phyloP scores from a whole-genome alignment of 1,139 yeast species.

The Dujonia santamariae region DNA sequence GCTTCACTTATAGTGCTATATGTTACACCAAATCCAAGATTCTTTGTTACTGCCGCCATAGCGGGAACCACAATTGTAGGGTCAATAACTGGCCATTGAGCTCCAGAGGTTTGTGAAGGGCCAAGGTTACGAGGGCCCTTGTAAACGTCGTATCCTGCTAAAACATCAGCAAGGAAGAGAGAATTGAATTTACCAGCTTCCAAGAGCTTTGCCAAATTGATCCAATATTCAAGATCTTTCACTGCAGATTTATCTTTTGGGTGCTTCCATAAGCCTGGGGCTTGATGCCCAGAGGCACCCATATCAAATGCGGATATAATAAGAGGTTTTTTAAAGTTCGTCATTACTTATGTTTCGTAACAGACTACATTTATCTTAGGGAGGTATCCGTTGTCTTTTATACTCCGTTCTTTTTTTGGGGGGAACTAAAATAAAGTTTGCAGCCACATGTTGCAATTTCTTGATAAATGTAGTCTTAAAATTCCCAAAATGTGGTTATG shows the following conservation, averaged over 20 bases:
- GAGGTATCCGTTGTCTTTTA: too few species aligned
- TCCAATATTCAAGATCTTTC: conserved; percentile 40
- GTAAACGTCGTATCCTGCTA: conserved; percentile 43
- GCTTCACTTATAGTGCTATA: conserved; percentile 44
- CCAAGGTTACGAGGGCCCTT: conserved; percentile 34
- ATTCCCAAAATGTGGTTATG: too few species aligned
- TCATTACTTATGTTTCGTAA: too few species aligned
- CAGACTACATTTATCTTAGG: too few species aligned
- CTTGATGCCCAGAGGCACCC: conserved; percentile 39
- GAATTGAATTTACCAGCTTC: conserved; percentile 46
- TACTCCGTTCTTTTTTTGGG: too few species aligned
- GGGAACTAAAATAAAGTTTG: too few species aligned
- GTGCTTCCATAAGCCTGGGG: conserved; percentile 42
- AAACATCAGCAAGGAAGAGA: conserved; percentile 45
- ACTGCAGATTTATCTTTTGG: conserved; percentile 32
- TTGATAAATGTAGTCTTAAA: too few species aligned
- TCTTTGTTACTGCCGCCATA: conserved; percentile 42
- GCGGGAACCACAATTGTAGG: conserved; percentile 41
- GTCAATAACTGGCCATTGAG: conserved; percentile 42
- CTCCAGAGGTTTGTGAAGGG: conserved; percentile 38
- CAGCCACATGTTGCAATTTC: too few species aligned
- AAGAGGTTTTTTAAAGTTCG: conserved; percentile 16
- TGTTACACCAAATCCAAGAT: conserved; percentile 39
- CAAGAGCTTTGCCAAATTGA: conserved; percentile 38
- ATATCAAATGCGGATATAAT: conserved; percentile 39